Percentiles rank a stretch among this genome's conserved stretches.
Evolutionary conservation across 768 basidiomycete genomes (phyloP).

Genomic region (Xerocomellus dryophilus): DNA sequence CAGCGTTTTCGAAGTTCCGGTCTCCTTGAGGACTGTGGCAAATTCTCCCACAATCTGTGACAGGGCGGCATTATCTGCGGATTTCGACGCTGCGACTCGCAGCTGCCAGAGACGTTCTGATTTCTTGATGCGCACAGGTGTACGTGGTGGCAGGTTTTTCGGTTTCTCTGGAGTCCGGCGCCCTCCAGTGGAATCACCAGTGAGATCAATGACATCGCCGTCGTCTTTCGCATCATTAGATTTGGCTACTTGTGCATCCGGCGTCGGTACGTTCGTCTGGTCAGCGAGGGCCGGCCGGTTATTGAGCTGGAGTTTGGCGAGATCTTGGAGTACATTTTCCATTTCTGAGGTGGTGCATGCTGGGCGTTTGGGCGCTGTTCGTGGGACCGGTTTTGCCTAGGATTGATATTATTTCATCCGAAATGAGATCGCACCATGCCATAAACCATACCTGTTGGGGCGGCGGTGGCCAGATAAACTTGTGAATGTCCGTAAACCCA

Average conservation of each 20-base stretch:
- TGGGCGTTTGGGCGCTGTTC: slow-evolving; percentile 13
- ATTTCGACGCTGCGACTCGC: slow-evolving; percentile 39
- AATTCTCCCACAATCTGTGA: slow-evolving; percentile 58
- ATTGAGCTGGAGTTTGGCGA: slow-evolving; percentile 58
- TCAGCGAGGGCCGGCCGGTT: slow-evolving; percentile 50
- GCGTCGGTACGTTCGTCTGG: slow-evolving; percentile 39
- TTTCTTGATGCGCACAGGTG: slow-evolving; percentile 35
- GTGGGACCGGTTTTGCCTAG: slow-evolving; percentile 32
- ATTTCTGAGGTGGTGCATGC: slow-evolving; percentile 42
- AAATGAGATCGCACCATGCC: not conserved
- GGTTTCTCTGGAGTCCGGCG: slow-evolving; percentile 22
- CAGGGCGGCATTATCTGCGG: slow-evolving; percentile 55
- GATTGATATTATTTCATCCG: not conserved
- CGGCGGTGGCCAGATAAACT: slow-evolving; percentile 75
- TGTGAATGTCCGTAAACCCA: slow-evolving; percentile 56
- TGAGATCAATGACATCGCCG: slow-evolving; percentile 46
- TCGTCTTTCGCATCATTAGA: slow-evolving; percentile 20
- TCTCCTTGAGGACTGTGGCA: slow-evolving; percentile 52
- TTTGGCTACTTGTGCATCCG: slow-evolving; percentile 34
- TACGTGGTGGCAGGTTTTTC: slow-evolving; percentile 27
- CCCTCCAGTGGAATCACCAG: slow-evolving; percentile 34
- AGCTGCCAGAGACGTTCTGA: slow-evolving; percentile 52
- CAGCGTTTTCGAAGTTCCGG: slow-evolving; percentile 60
- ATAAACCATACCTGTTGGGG: slow-evolving; percentile 29
- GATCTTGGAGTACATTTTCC: slow-evolving; percentile 54